Percentiles rank a stretch among this genome's conserved stretches.
Conservation (phyloP, 2,329 filamentous ascomycete species). For the Mariannaea elegans region DNA sequence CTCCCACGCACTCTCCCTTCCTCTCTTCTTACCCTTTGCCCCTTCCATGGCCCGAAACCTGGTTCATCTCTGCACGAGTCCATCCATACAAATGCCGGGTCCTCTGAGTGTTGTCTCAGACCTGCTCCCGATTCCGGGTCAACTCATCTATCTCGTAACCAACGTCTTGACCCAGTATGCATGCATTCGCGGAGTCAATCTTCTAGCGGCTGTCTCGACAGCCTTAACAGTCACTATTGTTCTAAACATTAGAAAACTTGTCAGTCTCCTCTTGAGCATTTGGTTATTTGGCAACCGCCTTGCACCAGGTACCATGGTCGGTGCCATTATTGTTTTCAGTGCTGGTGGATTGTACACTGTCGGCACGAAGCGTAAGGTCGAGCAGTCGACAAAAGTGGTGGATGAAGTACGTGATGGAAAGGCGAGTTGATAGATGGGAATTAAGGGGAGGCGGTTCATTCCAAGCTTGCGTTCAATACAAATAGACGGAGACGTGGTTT, state of each 20-base stretch:
- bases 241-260: slow-evolving; percentile 91
- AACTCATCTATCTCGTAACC: slow-evolving; percentile 74
- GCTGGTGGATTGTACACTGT: slow-evolving; percentile 92
- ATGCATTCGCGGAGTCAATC: slow-evolving; percentile 94
- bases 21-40: slow-evolving; percentile 78
- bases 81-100: slow-evolving; percentile 57
- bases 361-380: slow-evolving; percentile 58
- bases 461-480: slow-evolving; percentile 1
- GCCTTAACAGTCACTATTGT: slow-evolving; percentile 97
- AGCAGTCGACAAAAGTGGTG: slow-evolving; percentile 16
- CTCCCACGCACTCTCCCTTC: slow-evolving; percentile 79
- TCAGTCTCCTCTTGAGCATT: slow-evolving; percentile 90
- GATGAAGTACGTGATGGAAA: slow-evolving; percentile 25
- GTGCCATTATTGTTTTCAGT: slow-evolving; percentile 86
- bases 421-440: slow-evolving; percentile 22
- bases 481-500: slow-evolving; percentile 10
- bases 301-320: slow-evolving; percentile 77
- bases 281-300: slow-evolving; percentile 92
- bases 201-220: slow-evolving; percentile 87
- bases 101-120: slow-evolving; percentile 27
- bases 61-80: slow-evolving; percentile 67
- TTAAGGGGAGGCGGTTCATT: neutral
- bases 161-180: slow-evolving; percentile 93
- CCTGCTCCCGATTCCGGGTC: slow-evolving; percentile 63
- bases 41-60: slow-evolving; percentile 73